Evolutionary conservation across 345 rosid species (phyloP), one percentile per base, ranked within the genome.

Genomic region (Acer negundo): DNA sequence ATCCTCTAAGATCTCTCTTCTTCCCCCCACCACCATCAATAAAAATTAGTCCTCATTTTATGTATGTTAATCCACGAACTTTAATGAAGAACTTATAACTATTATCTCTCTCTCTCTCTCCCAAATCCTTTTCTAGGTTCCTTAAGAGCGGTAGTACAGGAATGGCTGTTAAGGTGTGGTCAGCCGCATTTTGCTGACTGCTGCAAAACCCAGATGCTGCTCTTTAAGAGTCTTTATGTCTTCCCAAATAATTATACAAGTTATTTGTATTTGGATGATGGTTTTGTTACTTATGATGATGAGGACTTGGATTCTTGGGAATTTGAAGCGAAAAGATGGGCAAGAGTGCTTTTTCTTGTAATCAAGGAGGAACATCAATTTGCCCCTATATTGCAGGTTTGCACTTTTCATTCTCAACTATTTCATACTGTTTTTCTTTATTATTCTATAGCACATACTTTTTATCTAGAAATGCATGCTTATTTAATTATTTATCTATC

Each of bases 241-340:
- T 92, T 91, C 80, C 91, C 94, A 28, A 68, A 80, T 62, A 76
- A 66, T 68, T 95, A 90, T 73, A 70, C 85, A 55, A 81, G 83
- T 74, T 77, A 76, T 77, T 79, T 35, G 20, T 3, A 62, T 69
- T 73, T 79, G 65, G 82, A 44, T 79, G 86, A 80, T 81, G 69
- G 79, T 64, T 47, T 70, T 10, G 73, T 77, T 69, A 80, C 79
- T 83, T 90, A 77, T 81, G 93, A 95, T 80, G 98, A 95, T 73
- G 98, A 85, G 84, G 98, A 95, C 82, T 79, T 93, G 84, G 89
- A 86, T 81, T 91, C 92, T 59, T 95, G 98, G 98, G 97, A 93
- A 75, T 81, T 73, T 80, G 92, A 90, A 85, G 89, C 90, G 35
- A 95, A 83, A 84, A 88, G 94, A 85, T 95, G 98, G 98, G 86